Evolutionary conservation across 352 stramenopile genomes (phyloP).

Genomic region (Phytophthora cactorum): DNA sequence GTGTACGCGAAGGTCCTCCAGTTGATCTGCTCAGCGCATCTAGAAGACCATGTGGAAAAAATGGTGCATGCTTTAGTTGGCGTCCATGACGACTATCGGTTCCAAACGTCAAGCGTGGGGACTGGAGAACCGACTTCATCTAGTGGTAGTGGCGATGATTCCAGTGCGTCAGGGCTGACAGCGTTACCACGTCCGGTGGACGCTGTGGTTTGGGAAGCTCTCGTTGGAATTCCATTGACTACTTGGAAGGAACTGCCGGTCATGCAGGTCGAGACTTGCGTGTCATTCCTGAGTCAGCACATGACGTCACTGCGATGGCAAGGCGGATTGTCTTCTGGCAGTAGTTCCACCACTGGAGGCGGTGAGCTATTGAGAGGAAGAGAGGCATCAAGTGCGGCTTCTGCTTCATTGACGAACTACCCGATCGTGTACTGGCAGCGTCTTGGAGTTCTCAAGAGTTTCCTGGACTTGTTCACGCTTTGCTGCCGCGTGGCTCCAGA

Average conservation of each 20-base stretch:
- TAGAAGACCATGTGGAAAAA: conserved; percentile 86
- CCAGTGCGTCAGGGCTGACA: conserved; percentile 11
- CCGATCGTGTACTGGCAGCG: conserved; percentile 76
- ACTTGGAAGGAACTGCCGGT: conserved; percentile 55
- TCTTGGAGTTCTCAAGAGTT: conserved; percentile 73
- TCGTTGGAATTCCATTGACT: conserved; percentile 54
- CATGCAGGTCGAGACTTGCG: conserved; percentile 52
- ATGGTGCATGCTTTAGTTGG: conserved; percentile 81
- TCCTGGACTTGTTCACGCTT: conserved; percentile 82
- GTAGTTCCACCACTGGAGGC: conserved; percentile 4
- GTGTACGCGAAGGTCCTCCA: conserved; percentile 79
- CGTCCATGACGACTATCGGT: conserved; percentile 83
- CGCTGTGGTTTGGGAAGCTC: conserved; percentile 71
- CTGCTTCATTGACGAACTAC: conserved; percentile 33
- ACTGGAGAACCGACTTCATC: conserved; percentile 20
- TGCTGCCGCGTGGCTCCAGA: conserved; percentile 66
- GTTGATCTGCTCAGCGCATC: conserved; percentile 63
- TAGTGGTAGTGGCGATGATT: conserved; percentile 11
- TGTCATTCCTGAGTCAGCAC: conserved; percentile 66
- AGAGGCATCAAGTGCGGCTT: conserved; percentile 15
- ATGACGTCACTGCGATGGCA: conserved; percentile 70
- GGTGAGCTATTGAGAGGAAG: conserved; percentile 20
- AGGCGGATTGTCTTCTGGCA: conserved; percentile 32
- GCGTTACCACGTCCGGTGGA: conserved; percentile 62
- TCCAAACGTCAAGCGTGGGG: conserved; percentile 41